Conservation (phyloP, 768 basidiomycete genomes). For the Arthromyces matolae region DNA sequence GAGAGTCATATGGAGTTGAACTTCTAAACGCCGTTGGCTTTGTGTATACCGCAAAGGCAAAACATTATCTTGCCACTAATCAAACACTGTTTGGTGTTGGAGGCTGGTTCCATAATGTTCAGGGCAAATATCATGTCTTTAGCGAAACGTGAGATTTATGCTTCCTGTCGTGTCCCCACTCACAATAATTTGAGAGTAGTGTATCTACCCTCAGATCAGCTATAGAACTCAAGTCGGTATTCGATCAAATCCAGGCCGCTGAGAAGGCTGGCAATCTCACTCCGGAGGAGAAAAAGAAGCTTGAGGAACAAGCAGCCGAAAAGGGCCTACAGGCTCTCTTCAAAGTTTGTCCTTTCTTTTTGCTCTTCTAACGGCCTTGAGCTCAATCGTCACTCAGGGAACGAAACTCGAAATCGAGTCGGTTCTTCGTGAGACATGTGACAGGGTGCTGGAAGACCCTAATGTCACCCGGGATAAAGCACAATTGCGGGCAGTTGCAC, state of each 20-base stretch:
- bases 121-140: slow-evolving; percentile 90
- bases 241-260: slow-evolving; percentile 88
- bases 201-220: slow-evolving; percentile 84
- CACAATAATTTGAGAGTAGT: slow-evolving; percentile 31
- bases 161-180: neutral
- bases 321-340: slow-evolving; percentile 89
- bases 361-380: neutral
- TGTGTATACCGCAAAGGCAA: slow-evolving; percentile 78
- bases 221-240: slow-evolving; percentile 84
- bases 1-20: slow-evolving; percentile 85
- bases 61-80: slow-evolving; percentile 75
- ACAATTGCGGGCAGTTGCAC: slow-evolving; percentile 69
- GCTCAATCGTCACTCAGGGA: slow-evolving; percentile 44
- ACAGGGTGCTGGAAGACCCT: slow-evolving; percentile 66
- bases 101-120: slow-evolving; percentile 90
- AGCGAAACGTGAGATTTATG: slow-evolving; percentile 75
- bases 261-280: slow-evolving; percentile 79
- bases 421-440: slow-evolving; percentile 84
- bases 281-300: slow-evolving; percentile 73
- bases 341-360: slow-evolving; percentile 50
- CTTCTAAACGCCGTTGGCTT: slow-evolving; percentile 84
- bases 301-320: slow-evolving; percentile 92
- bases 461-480: slow-evolving; percentile 53
- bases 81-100: slow-evolving; percentile 79
- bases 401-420: slow-evolving; percentile 91